Percentiles rank a stretch among this genome's conserved stretches.
These are phyloP conservation scores for Mucor irregularis DNA, from an alignment of 371 early-diverging fungal genomes.

Conservation along the genomic window DNA sequence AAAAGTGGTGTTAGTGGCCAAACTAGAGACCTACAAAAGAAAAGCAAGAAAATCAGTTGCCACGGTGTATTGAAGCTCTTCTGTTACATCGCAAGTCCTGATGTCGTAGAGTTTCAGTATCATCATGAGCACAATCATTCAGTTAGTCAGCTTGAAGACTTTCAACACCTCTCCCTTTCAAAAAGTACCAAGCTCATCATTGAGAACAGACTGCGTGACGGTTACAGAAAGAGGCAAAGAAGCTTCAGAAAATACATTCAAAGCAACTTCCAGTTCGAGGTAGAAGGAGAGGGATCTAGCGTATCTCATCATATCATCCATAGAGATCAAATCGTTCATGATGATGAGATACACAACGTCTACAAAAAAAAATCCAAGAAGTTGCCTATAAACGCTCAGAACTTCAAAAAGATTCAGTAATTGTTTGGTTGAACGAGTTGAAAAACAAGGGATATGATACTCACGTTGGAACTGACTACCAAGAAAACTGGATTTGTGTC, in stretches of 20 bases:
- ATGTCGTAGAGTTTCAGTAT: neutral
- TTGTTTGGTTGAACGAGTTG: neutral
- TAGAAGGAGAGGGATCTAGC: too few species aligned
- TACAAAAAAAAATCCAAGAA: slow-evolving; percentile 1
- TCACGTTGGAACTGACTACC: neutral
- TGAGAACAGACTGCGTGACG: neutral
- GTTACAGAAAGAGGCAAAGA: neutral
- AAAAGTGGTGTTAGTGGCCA: too few species aligned
- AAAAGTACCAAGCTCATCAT: neutral
- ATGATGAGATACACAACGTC: neutral
- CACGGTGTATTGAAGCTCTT: neutral
- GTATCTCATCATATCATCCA: neutral
- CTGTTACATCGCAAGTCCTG: neutral
- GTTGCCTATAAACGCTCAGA: neutral
- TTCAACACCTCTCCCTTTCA: neutral
- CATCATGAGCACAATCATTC: slow-evolving; percentile 2
- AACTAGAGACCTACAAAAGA: neutral
- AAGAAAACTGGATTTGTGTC: neutral
- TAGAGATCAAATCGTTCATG: neutral
- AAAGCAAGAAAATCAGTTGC: neutral
- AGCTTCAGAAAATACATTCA: neutral
- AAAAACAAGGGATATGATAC: neutral
- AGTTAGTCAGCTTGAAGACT: neutral
- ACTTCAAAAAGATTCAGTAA: neutral
- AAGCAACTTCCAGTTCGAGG: neutral